Conservation (phyloP, 2,329 filamentous ascomycete genomes). For the Cercospora sesami region DNA sequence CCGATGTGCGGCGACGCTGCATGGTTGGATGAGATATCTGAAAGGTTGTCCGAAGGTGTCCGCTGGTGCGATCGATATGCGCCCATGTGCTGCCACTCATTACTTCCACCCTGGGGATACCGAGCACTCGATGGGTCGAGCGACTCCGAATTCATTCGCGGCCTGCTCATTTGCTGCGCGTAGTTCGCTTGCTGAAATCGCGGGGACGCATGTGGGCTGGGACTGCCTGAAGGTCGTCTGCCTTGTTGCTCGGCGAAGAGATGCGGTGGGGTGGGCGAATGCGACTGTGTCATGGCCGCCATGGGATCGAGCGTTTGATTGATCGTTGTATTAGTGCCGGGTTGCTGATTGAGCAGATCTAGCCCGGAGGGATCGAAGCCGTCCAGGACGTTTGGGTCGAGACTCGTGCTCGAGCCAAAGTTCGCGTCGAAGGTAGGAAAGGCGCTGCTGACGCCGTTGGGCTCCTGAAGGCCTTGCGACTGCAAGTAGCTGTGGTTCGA, state of each 20-base stretch:
- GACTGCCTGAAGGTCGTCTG: slow-evolving; percentile 54
- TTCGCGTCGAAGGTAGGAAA: slow-evolving; percentile 62
- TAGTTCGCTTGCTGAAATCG: slow-evolving; percentile 51
- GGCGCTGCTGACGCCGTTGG: slow-evolving; percentile 44
- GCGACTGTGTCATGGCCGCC: slow-evolving; percentile 51
- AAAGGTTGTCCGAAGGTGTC: slow-evolving; percentile 80
- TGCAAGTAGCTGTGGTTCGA: slow-evolving; percentile 48
- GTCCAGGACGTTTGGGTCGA: slow-evolving; percentile 60
- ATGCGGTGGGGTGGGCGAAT: slow-evolving; percentile 57
- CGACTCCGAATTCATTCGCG: slow-evolving; percentile 56
- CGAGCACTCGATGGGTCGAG: slow-evolving; percentile 62
- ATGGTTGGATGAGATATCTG: slow-evolving; percentile 77
- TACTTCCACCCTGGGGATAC: slow-evolving; percentile 53
- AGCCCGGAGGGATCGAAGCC: slow-evolving; percentile 48
- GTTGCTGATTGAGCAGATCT: slow-evolving; percentile 43
- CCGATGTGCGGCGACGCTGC: slow-evolving; percentile 74
- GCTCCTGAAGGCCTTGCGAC: slow-evolving; percentile 41
- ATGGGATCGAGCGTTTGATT: slow-evolving; percentile 50
- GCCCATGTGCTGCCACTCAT: slow-evolving; percentile 60
- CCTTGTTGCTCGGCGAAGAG: slow-evolving; percentile 54
- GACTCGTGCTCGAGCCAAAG: slow-evolving; percentile 56
- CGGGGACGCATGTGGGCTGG: slow-evolving; percentile 56
- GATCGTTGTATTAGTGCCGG: slow-evolving; percentile 45
- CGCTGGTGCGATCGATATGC: slow-evolving; percentile 79
- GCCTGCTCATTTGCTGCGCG: slow-evolving; percentile 55